phyloP scores from a whole-genome alignment of 345 rosid genomes.

The Melaleuca alternifolia region DNA sequence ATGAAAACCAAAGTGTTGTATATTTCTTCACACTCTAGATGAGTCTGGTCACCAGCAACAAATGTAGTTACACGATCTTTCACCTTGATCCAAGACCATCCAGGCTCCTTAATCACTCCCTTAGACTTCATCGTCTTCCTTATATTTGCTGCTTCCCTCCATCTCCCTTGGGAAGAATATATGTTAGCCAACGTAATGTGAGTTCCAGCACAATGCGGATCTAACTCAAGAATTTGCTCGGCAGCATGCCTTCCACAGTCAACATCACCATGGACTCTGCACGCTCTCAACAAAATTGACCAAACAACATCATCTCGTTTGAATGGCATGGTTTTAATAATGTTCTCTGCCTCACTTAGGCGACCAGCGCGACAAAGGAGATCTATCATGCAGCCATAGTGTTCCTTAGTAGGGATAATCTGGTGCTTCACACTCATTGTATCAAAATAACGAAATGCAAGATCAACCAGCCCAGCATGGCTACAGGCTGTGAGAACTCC shows the following conservation, averaged over 20 bases:
- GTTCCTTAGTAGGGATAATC: constrained; percentile 62
- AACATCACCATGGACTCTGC: constrained; percentile 46
- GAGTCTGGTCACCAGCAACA: constrained; percentile 54
- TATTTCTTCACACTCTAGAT: constrained; percentile 46
- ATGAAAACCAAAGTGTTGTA: constrained; percentile 39
- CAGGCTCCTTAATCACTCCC: constrained; percentile 78
- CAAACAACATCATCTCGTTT: constrained; percentile 72
- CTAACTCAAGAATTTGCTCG: constrained; percentile 50
- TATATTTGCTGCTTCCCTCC: constrained; percentile 69
- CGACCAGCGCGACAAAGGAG: constrained; percentile 72
- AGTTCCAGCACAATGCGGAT: constrained; percentile 66
- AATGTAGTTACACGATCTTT: constrained; percentile 42
- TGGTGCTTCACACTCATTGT: constrained; percentile 37
- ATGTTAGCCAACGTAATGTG: constrained; percentile 73
- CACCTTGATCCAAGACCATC: constrained; percentile 76
- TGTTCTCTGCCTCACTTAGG: constrained; percentile 60
- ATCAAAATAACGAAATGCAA: constrained; percentile 66
- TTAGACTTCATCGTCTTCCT: constrained; percentile 61
- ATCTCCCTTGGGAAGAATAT: constrained; percentile 58
- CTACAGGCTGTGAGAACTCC: constrained; percentile 78
- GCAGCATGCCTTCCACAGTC: constrained; percentile 61
- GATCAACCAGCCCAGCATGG: constrained; percentile 74
- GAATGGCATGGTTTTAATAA: constrained; percentile 63
- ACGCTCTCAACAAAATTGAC: constrained; percentile 72
- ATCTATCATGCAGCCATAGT: constrained; percentile 89